Base-by-base conservation (phyloP, 345 rosid species). In the Salix brachista region DNA sequence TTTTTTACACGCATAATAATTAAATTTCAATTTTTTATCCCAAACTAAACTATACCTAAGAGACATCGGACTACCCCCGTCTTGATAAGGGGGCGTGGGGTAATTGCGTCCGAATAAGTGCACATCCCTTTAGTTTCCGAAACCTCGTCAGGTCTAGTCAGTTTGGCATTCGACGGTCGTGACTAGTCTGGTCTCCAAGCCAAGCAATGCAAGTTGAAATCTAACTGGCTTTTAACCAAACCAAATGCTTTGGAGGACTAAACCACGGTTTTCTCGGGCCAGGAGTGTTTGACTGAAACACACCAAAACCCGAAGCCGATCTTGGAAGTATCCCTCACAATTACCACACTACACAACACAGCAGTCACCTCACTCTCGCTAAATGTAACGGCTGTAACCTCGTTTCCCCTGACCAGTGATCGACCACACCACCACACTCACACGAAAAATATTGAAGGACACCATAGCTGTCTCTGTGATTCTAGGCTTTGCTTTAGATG, bases 211-310 rank as follows among this genome's bases (percentile, higher is more conserved):
- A 42, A 71, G 16, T 12, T 3, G 13, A 70, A 50, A 12, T 21
- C 42, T 6, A 50, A 6, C 30, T 13, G 25, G 18, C 21, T 9
- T 65, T 32, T 30, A 46, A 65, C 69, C 69, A 72, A 72, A 66
- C 16, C 44, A 12, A 76, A 77, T 69, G 90, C 91, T 80, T 91
- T 81, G 94, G 82, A 82, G 79, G 77, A 80, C 88, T 83, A 85
- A 85, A 84, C 91, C 90, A 90, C 91, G 91, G 91, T 87, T 89
- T 87, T 89, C 97, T 90, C 85, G 97, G 94, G 94, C 84, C 78
- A 80, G 75, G 90, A 83, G 88, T 86, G 84, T 87, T 91, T 91
- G 94, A 90, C 97, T 80, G 81, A 76, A 81, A 36, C 75, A 56
- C 77, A 72, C 80, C 85, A 79, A 79, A 75, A 70, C 72, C 84